Evolutionary conservation across 2,329 filamentous ascomycete species (phyloP), one percentile per base, ranked within the genome.

Genomic region (Escovopsis sp.): DNA sequence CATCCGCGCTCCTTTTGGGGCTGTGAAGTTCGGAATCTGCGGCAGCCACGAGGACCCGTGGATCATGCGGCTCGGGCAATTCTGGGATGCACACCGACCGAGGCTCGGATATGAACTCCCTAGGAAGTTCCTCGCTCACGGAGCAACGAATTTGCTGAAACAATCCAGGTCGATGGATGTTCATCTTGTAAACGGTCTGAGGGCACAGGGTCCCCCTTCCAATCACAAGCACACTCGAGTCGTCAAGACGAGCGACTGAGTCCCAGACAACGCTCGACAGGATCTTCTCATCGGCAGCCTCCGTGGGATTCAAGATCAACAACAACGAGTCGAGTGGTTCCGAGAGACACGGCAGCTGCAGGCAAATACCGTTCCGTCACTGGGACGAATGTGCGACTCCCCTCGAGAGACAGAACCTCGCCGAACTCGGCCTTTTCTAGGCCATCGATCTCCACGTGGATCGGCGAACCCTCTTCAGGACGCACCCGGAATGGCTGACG

Each of bases 1-100:
- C 1, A 70, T 71, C 0, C 62, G 58, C 0, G 54, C 53, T 1
- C 53, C 59, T 0, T 52, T 49, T 0, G 64, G 62, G 0, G 58
- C 61, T 1, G 48, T 41, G 45, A 60, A 74, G 3, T 55, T 45
- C 0, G 64, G 62, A 45, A 72, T 75, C 15, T 60, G 57, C 3
- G 70, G 72, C 16, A 65, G 61, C 57, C 64, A 70, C 31, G 69
- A 63, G 45, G 71, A 68, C 12, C 66, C 67, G 45, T 69, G 54
- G 4, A 69, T 50, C 32, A 54, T 47, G 14, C 62, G 54, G 39
- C 45, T 39, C 9, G 57, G 57, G 0, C 47, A 39, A 2, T 46
- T 50, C 29, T 53, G 53, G 39, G 24, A 60, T 46, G 13, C 43
- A 53, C 10, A 68, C 53, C 7, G 54, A 52, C 39, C 63, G 57